Conservation (phyloP, 78 protist species). For the Dictyostelium firmibasis region DNA sequence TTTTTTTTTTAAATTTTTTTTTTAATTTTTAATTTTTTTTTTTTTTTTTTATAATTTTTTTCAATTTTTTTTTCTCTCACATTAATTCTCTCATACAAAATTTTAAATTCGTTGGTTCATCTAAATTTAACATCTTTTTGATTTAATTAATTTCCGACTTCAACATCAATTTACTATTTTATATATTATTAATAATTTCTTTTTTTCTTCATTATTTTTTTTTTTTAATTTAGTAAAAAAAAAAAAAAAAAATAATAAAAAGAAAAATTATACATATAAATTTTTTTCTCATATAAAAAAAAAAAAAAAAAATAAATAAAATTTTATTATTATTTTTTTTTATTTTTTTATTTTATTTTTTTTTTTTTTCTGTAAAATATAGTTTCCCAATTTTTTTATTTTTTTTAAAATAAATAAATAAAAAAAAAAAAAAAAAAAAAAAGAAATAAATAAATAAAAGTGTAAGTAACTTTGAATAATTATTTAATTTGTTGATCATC, state of each 20-base stretch:
- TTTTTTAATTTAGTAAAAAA: background rate
- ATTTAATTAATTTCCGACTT: background rate
- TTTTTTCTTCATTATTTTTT: too few relatives aligned
- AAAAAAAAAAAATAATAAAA: background rate
- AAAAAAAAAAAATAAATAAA: too few relatives aligned
- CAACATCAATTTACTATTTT: background rate
- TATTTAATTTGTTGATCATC: background rate
- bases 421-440: too few relatives aligned
- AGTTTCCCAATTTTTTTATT: background rate
- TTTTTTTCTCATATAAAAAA: background rate
- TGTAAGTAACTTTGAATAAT: background rate
- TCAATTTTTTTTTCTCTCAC: background rate
- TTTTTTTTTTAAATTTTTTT: background rate
- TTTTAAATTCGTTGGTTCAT: background rate
- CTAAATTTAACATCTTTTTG: background rate
- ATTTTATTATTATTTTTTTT: too few relatives aligned
- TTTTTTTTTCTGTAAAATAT: background rate
- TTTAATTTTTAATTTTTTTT: background rate
- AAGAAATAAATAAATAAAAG: background rate
- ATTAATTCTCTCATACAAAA: background rate
- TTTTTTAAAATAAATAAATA: too few relatives aligned
- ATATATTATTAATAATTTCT: background rate
- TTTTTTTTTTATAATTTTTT: background rate
- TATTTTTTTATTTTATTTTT: too few relatives aligned
- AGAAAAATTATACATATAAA: too few relatives aligned